These are phyloP conservation scores for Hanseniaspora vineae DNA, from an alignment of 805 yeast species.

Conservation along the genomic window DNA sequence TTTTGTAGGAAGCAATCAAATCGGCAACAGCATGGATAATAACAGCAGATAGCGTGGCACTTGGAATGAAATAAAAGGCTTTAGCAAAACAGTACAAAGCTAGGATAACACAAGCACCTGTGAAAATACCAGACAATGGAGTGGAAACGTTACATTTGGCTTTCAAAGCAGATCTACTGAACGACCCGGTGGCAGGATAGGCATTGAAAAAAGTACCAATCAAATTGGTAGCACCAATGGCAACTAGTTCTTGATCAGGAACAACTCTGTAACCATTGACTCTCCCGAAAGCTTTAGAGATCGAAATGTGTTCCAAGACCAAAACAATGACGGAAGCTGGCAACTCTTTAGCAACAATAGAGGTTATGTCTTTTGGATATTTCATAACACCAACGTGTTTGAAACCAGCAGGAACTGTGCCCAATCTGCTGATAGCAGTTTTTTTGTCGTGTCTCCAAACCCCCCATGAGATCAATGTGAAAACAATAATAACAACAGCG, in stretches of 20 bases:
- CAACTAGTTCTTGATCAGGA: constrained; percentile 89
- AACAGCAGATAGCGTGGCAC: constrained; percentile 75
- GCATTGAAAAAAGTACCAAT: constrained; percentile 88
- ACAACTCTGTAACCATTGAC: constrained; percentile 79
- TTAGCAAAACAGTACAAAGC: constrained; percentile 76
- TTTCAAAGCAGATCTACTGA: constrained; percentile 87
- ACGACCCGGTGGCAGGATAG: constrained; percentile 93
- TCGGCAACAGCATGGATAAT: constrained; percentile 91
- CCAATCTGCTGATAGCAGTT: constrained; percentile 44
- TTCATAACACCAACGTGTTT: constrained; percentile 61
- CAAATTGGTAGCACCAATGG: constrained; percentile 84
- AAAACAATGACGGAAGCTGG: constrained; percentile 80
- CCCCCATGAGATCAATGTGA: constrained; percentile 76
- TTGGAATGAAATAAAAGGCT: constrained; percentile 82
- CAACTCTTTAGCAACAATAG: constrained; percentile 56
- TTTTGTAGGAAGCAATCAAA: constrained; percentile 55
- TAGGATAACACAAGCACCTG: constrained; percentile 78
- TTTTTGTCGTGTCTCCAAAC: constrained; percentile 40
- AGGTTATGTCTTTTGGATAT: constrained; percentile 45
- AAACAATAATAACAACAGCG: constrained; percentile 68
- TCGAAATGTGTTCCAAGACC: constrained; percentile 84
- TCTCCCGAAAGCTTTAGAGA: constrained; percentile 87
- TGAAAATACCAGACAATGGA: constrained; percentile 82
- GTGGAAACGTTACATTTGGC: constrained; percentile 93
- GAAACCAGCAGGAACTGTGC: constrained; percentile 74